These are phyloP conservation scores for Phytophthora cactorum DNA, from an alignment of 352 stramenopile species.

Conservation along the genomic window DNA sequence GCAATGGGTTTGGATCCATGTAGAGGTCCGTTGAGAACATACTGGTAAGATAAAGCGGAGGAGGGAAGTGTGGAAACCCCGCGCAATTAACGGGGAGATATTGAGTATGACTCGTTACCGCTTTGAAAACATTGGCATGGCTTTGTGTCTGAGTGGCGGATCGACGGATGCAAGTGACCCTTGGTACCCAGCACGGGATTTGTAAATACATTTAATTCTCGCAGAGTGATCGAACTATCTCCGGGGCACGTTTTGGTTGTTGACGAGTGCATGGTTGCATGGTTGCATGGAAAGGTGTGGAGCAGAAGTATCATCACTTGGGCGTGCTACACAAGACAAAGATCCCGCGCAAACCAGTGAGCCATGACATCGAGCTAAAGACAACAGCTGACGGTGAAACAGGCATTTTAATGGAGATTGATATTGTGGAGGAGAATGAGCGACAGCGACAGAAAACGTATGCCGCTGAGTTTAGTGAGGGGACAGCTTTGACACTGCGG, in stretches of 20 bases:
- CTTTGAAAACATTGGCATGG: neutral
- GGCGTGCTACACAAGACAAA: no score
- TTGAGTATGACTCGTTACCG: neutral
- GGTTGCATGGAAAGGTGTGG: no score
- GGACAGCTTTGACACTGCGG: neutral
- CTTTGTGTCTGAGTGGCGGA: neutral
- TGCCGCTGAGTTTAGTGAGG: no score
- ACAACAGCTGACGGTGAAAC: no score
- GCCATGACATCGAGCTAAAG: no score
- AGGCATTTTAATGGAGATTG: no score
- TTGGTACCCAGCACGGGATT: neutral
- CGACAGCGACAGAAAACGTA: no score
- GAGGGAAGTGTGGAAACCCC: neutral
- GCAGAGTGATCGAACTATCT: neutral
- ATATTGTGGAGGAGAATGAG: no score
- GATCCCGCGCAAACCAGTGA: no score
- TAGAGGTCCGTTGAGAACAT: neutral
- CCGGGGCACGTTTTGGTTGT: neutral
- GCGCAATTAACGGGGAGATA: neutral
- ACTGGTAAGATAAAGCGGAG: neutral
- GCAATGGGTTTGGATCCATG: neutral
- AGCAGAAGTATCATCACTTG: no score
- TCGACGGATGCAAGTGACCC: neutral
- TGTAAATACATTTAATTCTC: neutral
- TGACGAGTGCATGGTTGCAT: no score